Evolutionary conservation across 179 eudicot genomes (phyloP).

Genomic region (Spergularia azorica): DNA sequence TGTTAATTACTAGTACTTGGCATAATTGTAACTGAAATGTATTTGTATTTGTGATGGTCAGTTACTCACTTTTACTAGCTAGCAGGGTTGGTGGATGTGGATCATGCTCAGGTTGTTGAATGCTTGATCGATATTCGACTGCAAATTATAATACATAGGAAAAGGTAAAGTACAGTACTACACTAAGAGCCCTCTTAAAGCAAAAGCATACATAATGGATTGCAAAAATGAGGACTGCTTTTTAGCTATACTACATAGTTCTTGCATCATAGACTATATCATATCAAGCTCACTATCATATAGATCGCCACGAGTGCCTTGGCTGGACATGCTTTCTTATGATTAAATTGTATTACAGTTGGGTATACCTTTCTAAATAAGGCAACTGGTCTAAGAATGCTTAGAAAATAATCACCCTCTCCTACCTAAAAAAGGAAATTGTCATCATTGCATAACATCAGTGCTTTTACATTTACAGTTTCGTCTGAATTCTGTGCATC

Average conservation of each 20-base stretch:
- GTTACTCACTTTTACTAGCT: too few species aligned
- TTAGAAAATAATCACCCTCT: constrained; percentile 16
- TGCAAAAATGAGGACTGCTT: not conserved
- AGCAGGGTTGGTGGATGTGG: too few species aligned
- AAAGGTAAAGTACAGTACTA: not conserved
- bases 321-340: constrained; percentile 1
- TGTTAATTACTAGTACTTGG: not conserved
- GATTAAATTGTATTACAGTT: not conserved
- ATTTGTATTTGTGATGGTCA: too few species aligned
- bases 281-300: not conserved
- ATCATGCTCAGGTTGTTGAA: too few species aligned
- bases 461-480: not conserved
- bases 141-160: not conserved
- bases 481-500: not conserved
- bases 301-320: not conserved
- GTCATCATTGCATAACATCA: constrained; percentile 8
- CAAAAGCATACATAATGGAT: constrained; percentile 4
- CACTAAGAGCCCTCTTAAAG: constrained; percentile 1
- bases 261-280: not conserved
- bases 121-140: not conserved
- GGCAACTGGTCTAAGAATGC: not conserved
- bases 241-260: not conserved
- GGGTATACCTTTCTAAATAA: constrained; percentile 12
- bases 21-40: not conserved
- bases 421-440: constrained; percentile 18